Evolutionary conservation across 2,329 filamentous ascomycete species (phyloP), one percentile per base, ranked within the genome.

Genomic region (Calcarisporium arbuscula): DNA sequence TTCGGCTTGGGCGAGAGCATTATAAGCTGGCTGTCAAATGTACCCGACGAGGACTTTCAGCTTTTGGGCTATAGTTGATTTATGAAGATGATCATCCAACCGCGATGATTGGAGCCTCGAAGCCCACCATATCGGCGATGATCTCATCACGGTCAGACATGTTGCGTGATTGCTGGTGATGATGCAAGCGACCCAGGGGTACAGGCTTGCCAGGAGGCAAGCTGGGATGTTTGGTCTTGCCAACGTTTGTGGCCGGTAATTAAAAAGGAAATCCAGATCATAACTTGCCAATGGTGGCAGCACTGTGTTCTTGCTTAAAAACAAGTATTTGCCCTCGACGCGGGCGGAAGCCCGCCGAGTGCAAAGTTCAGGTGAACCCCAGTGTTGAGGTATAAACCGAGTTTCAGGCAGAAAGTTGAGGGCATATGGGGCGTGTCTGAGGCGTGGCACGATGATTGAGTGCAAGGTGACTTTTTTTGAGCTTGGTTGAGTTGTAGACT

Each of bases 31-130:
- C 82, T 86, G 45, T 85, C 83, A 45, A 85, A 77, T 4, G 84
- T 89, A 26, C 83, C 83, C 84, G 73, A 35, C 84, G 77, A 38
- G 72, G 64, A 14, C 76, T 70, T 22, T 79, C 74, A 65, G 60
- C 28, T 76, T 74, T 40, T 77, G 80, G 17, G 79, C 61, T 23
- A 79, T 74, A 17, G 70, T 60, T 5, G 70, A 61, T 52, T 84
- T 82, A 52, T 79, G 68, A 39, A 87, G 83, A 64, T 95, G 89
- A 57, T 95, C 88, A 56, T 95, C 87, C n/a, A 30, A 95, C 73
- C 55, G 89, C 82, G 42, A 82, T 81, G 41, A 88, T 77, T 11
- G 84, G 83, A 37, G 82, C 80, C 59, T 77, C 77, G 61, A 82
- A 87, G 50, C 80, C 74, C 50, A 74, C 74, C 50, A 74, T 73